Evolutionary conservation across 1,284 basidiomycete genomes (phyloP), one percentile per base, ranked within the genome.

Genomic region (Meira nashicola): DNA sequence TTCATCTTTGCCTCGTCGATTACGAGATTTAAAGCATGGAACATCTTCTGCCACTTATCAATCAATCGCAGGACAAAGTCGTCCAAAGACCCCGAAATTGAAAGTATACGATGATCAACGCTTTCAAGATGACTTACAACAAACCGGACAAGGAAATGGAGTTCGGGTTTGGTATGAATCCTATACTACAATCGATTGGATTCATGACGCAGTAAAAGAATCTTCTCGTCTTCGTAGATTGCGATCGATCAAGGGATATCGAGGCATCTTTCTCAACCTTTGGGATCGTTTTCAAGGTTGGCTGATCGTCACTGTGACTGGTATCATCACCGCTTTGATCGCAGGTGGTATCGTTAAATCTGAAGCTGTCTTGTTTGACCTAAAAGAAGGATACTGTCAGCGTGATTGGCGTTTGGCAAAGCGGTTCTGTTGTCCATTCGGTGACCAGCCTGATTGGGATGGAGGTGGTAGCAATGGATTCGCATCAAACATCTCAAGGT

Each of bases 361-460:
- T 58, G 94, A 98, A 75, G 89, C 90, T 76, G 87, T 87, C 82
- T 81, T 97, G n/a, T 97, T 96, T 73, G 91, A 95, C 77, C 78
- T 89, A 66, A 97, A 97, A 79, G 89, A 92, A 57, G 94, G 94
- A 0, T 91, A 89, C 77, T 97, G 93, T 78, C 73, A 76, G 1
- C 78, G 79, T 0, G 82, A 83, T 1, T 89, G 88, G 87, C 87
- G 84, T 79, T 87, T 84, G 58, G 86, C 92, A 1, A 87, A 85
- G 71, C 83, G 86, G 2, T 90, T 92, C 79, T 96, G 92, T 77
- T 94, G 91, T 76, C 71, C 70, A 19, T 68, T 59, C 48, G 67
- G 58, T 37, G 55, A 53, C 8, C 58, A 58, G 0, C 66, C 66
- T 1, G 66, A 66, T 41, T 67, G 65, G 63, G 66, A 66, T 33